These are phyloP conservation scores for Aspergillus pseudoterreus DNA, from an alignment of 2,329 filamentous ascomycete species.

Conservation along the genomic window DNA sequence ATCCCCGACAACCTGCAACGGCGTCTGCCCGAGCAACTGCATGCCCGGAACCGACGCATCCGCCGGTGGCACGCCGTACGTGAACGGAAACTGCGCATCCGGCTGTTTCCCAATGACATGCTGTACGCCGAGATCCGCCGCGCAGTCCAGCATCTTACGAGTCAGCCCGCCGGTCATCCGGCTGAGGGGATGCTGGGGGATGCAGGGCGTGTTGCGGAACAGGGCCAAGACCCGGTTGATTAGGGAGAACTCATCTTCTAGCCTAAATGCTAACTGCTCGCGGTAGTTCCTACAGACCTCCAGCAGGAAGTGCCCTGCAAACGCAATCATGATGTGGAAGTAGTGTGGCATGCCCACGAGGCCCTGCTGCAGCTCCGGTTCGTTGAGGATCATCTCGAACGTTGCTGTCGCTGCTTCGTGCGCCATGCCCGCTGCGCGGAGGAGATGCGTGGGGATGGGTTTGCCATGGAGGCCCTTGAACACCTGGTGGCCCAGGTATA, in stretches of 20 bases:
- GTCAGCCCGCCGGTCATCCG: constrained; percentile 21
- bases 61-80: too few species aligned
- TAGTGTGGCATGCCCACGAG: constrained; percentile 41
- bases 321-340: constrained; percentile 43
- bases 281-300: constrained; percentile 38
- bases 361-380: constrained; percentile 32
- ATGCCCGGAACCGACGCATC: too few species aligned
- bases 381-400: constrained; percentile 37
- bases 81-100: too few species aligned
- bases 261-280: constrained; percentile 31
- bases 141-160: constrained; percentile 18
- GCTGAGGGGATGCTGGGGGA: constrained; percentile 21
- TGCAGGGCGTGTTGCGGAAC: constrained; percentile 15
- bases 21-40: too few species aligned
- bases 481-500: constrained; percentile 47
- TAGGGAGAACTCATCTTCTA: constrained; percentile 14
- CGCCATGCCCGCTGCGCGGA: constrained; percentile 23
- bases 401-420: constrained; percentile 34
- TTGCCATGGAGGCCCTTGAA: constrained; percentile 41
- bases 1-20: too few species aligned
- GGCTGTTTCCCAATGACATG: too few species aligned
- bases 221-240: constrained; percentile 13
- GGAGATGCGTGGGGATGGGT: constrained; percentile 32
- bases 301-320: constrained; percentile 39
- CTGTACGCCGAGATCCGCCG: constrained; percentile 1